phyloP scores from a whole-genome alignment of 2,329 filamentous ascomycete genomes.

The Talaromyces sp. region DNA sequence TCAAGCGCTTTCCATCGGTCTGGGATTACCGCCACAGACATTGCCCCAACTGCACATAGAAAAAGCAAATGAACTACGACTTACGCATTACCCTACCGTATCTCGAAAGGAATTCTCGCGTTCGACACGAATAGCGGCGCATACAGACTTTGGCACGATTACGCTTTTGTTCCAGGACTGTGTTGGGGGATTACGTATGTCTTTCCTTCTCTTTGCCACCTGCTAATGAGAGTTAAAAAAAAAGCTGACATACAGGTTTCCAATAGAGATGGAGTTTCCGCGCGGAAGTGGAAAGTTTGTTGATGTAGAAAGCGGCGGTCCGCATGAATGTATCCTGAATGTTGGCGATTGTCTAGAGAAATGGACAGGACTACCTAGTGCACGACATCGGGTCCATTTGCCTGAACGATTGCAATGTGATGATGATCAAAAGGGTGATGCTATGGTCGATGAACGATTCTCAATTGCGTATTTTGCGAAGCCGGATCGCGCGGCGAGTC shows the following conservation, averaged over 20 bases:
- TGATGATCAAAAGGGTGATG: background rate
- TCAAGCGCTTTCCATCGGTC: constrained; percentile 39
- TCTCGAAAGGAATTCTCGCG: constrained; percentile 22
- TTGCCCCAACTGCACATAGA: constrained; percentile 58
- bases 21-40: constrained; percentile 62
- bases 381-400: constrained; percentile 10
- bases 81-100: constrained; percentile 70
- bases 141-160: constrained; percentile 57
- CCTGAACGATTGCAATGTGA: background rate
- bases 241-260: background rate
- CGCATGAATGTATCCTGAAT: constrained; percentile 8
- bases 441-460: background rate
- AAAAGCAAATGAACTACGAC: constrained; percentile 50
- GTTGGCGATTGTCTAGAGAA: constrained; percentile 11
- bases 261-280: constrained; percentile 7
- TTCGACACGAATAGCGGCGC: constrained; percentile 40
- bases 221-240: background rate
- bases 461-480: constrained; percentile 11
- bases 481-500: constrained; percentile 10
- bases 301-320: background rate
- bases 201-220: background rate
- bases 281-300: background rate
- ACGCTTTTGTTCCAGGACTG: constrained; percentile 51
- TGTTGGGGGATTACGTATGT: constrained; percentile 43
- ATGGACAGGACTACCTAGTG: constrained; percentile 8